Evolutionary conservation across 495 filamentous ascomycete species (phyloP).

Genomic region (Penicillium herquei): DNA sequence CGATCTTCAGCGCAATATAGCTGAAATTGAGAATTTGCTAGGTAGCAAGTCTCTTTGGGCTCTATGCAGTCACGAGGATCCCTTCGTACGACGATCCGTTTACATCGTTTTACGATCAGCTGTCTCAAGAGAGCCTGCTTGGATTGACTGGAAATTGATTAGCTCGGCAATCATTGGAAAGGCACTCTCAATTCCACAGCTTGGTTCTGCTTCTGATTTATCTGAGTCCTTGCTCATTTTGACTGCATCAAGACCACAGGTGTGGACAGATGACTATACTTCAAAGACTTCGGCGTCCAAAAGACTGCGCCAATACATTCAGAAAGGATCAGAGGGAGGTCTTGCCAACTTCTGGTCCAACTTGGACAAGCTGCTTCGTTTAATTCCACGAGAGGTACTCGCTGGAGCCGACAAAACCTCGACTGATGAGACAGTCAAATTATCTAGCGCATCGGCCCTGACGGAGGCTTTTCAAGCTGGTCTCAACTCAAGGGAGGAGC

Average conservation of each 20-base stretch:
- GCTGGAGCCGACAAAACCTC: conserved; percentile 48
- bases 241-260: conserved; percentile 59
- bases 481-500: conserved; percentile 70
- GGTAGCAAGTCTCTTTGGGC: conserved; percentile 70
- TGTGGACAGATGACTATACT: conserved; percentile 71
- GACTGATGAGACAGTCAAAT: conserved; percentile 18
- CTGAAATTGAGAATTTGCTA: conserved; percentile 56
- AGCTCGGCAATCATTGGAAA: conserved; percentile 67
- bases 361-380: conserved; percentile 56
- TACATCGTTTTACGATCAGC: conserved; percentile 65
- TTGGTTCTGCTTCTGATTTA: conserved; percentile 69
- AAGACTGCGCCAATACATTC: conserved; percentile 69
- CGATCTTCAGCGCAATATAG: conserved; percentile 51
- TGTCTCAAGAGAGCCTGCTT: conserved; percentile 56
- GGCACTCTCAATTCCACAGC: conserved; percentile 64
- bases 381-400: conserved; percentile 55
- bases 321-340: conserved; percentile 77
- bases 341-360: conserved; percentile 68
- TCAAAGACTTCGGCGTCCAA: conserved; percentile 64
- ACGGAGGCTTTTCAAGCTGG: conserved; percentile 66
- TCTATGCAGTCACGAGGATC: conserved; percentile 64
- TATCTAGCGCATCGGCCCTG: conserved; percentile 39
- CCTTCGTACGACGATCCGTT: conserved; percentile 66
- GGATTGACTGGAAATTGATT: conserved; percentile 60
- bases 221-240: conserved; percentile 60